phyloP scores from a whole-genome alignment of 208 protist species.

The Trypanosoma boissoni region DNA sequence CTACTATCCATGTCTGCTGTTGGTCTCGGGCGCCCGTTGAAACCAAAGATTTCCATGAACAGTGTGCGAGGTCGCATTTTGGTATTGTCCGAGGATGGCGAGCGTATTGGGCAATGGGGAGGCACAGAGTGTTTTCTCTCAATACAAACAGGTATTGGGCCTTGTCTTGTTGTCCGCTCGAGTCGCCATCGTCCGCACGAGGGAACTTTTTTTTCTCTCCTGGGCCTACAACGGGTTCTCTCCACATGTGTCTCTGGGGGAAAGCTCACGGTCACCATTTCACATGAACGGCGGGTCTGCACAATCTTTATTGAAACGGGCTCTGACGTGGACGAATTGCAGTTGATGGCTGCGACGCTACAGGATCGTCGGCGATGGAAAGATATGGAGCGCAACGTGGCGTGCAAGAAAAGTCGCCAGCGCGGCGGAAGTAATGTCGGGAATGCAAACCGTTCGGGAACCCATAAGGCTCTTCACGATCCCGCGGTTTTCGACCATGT shows the following conservation, averaged over 20 bases:
- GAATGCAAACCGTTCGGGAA: constrained; percentile 2
- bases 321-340: constrained; percentile 52
- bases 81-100: constrained; percentile 54
- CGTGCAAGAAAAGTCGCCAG: constrained; percentile 19
- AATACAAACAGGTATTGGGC: constrained; percentile 52
- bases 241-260: constrained; percentile 46
- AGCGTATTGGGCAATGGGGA: constrained; percentile 74
- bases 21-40: constrained; percentile 13
- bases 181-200: constrained; percentile 50
- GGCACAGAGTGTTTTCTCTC: constrained; percentile 87
- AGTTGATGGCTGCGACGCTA: constrained; percentile 61
- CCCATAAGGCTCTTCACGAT: constrained; percentile 1
- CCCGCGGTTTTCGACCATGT: background rate
- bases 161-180: constrained; percentile 78
- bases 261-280: constrained; percentile 67
- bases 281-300: constrained; percentile 47
- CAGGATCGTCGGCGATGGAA: constrained; percentile 47
- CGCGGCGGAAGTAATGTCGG: background rate
- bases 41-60: constrained; percentile 57
- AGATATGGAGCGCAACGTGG: constrained; percentile 73
- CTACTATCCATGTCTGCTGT: constrained; percentile 8
- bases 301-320: constrained; percentile 70
- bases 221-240: constrained; percentile 46
- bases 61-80: constrained; percentile 60
- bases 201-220: constrained; percentile 74